phyloP scores from a whole-genome alignment of 2,329 filamentous ascomycete species.

The Cladosporium phlei region DNA sequence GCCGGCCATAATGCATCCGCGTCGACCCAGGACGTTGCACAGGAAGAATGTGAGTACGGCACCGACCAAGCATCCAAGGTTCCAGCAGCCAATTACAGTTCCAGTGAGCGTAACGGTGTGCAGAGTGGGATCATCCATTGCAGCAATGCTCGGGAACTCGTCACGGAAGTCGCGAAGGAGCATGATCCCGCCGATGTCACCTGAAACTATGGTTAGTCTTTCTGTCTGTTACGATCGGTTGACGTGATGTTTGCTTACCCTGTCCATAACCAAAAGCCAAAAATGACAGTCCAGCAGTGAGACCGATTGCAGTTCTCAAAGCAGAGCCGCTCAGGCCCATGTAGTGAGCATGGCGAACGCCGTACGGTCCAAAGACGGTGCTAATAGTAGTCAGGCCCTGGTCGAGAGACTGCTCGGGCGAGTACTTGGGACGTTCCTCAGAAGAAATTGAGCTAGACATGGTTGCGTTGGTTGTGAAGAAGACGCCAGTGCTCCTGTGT shows the following conservation, averaged over 20 bases:
- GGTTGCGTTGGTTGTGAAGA: too few species aligned
- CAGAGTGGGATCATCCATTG: slow-evolving; percentile 31
- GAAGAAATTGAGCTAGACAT: slow-evolving; percentile 1
- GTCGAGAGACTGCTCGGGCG: neutral
- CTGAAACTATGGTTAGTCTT: slow-evolving; percentile 19
- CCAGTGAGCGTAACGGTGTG: slow-evolving; percentile 37
- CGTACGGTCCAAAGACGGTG: neutral
- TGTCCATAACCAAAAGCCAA: slow-evolving; percentile 17
- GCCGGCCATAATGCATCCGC: slow-evolving; percentile 8
- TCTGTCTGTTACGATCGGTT: neutral
- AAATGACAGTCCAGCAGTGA: slow-evolving; percentile 21
- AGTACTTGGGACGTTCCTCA: neutral
- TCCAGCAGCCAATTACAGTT: slow-evolving; percentile 30
- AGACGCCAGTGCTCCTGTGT: neutral
- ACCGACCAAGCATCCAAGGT: slow-evolving; percentile 12
- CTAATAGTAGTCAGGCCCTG: slow-evolving; percentile 1
- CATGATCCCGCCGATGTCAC: slow-evolving; percentile 49
- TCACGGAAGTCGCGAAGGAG: slow-evolving; percentile 60
- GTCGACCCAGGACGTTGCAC: slow-evolving; percentile 11
- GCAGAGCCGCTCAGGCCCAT: slow-evolving; percentile 20
- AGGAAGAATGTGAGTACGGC: slow-evolving; percentile 13
- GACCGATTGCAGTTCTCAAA: slow-evolving; percentile 19
- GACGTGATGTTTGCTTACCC: neutral
- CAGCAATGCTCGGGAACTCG: slow-evolving; percentile 40
- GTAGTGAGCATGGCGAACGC: slow-evolving; percentile 16